Evolutionary conservation across 176 grass and related monocot genomes (phyloP).

Genomic region (Tillandsia leiboldiana): DNA sequence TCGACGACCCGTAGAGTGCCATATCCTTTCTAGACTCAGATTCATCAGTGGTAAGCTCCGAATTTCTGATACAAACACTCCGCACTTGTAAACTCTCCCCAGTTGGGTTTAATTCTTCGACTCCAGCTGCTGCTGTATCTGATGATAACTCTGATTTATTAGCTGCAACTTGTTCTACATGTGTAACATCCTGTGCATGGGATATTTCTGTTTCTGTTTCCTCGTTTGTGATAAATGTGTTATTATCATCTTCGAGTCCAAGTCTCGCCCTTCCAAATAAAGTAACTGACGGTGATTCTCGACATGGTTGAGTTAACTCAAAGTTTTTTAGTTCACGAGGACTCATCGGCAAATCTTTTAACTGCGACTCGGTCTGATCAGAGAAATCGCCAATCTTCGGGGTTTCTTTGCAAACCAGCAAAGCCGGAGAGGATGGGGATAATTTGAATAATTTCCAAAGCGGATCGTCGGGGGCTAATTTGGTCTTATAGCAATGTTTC

Average conservation of each 20-base stretch:
- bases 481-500: slow-evolving; percentile 62
- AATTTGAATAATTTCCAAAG: slow-evolving; percentile 68
- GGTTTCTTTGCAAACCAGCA: slow-evolving; percentile 11
- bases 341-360: background rate
- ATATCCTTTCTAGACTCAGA: slow-evolving; percentile 15
- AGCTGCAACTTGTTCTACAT: background rate
- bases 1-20: slow-evolving; percentile 36
- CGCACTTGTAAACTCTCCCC: background rate
- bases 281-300: slow-evolving; percentile 38
- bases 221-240: slow-evolving; percentile 25
- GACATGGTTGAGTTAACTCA: slow-evolving; percentile 23
- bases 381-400: slow-evolving; percentile 11
- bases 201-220: background rate
- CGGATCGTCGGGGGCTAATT: slow-evolving; percentile 52
- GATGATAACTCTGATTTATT: background rate
- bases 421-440: slow-evolving; percentile 18
- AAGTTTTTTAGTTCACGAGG: slow-evolving; percentile 46
- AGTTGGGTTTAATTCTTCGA: background rate
- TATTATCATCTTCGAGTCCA: slow-evolving; percentile 39
- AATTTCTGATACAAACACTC: slow-evolving; percentile 13
- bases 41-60: slow-evolving; percentile 8
- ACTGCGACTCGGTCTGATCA: background rate
- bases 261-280: slow-evolving; percentile 89
- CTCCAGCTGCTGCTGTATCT: background rate
- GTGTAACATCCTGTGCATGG: background rate